Evolutionary conservation across 305 asterid genomes (phyloP).

Genomic region (Fraxinus dipetala): DNA sequence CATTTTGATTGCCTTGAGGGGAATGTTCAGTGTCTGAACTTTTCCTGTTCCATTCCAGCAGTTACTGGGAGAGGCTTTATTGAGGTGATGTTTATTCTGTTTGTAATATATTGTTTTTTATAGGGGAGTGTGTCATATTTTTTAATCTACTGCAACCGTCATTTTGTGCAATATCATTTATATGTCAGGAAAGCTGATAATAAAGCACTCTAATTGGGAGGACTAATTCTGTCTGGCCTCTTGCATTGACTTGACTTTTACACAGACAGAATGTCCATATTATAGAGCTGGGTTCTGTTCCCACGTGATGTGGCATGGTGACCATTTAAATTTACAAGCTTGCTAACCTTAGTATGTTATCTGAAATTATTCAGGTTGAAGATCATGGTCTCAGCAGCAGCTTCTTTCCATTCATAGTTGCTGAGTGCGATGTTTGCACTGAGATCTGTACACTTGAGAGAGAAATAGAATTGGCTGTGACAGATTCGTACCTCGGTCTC

Average conservation of each 20-base stretch:
- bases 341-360: constrained; percentile 19
- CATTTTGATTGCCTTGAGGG: constrained; percentile 35
- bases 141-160: constrained; percentile 14
- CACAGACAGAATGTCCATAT: not conserved
- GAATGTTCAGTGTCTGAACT: constrained; percentile 40
- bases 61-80: constrained; percentile 74
- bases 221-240: constrained; percentile 8
- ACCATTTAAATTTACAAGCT: not conserved
- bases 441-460: constrained; percentile 71
- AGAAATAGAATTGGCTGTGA: constrained; percentile 49
- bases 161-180: not conserved
- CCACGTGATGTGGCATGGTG: not conserved
- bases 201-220: not conserved
- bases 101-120: constrained; percentile 3
- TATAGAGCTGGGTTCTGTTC: not conserved
- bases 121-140: constrained; percentile 6
- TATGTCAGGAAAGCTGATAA: not conserved
- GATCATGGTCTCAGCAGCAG: constrained; percentile 65
- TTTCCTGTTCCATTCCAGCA: constrained; percentile 57
- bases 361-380: constrained; percentile 49
- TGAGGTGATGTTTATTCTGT: constrained; percentile 45
- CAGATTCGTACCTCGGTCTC: constrained; percentile 25
- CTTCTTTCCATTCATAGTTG: constrained; percentile 75
- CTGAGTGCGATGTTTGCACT: constrained; percentile 61
- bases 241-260: not conserved